Conservation (phyloP, 225 moss, liverwort and hornwort species). For the Physcomitrium patens region DNA sequence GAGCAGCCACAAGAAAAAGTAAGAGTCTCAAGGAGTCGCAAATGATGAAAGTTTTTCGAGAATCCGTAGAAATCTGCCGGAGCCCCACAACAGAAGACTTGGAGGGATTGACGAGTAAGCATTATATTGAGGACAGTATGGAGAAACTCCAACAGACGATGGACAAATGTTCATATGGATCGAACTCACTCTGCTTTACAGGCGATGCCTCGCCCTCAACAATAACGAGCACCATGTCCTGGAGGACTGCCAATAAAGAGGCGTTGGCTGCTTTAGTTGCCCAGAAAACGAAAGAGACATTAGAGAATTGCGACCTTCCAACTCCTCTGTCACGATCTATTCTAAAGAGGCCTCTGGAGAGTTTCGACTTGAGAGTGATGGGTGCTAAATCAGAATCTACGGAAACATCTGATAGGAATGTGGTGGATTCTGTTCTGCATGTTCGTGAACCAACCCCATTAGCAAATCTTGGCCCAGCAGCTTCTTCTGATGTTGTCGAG, state of each 20-base stretch:
- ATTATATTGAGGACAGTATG: constrained; percentile 19
- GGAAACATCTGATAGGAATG: constrained; percentile 41
- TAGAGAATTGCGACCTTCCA: constrained; percentile 65
- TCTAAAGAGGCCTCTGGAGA: constrained; percentile 41
- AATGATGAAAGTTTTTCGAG: constrained; percentile 25
- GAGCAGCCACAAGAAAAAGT: constrained; percentile 9
- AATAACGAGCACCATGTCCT: constrained; percentile 36
- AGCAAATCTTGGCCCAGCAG: constrained; percentile 40
- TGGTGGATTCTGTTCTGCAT: constrained; percentile 50
- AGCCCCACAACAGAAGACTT: constrained; percentile 8
- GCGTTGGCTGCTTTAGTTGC: constrained; percentile 51
- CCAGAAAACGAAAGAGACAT: constrained; percentile 42
- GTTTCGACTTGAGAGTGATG: constrained; percentile 32
- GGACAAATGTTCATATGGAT: constrained; percentile 13
- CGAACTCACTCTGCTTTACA: constrained; percentile 24
- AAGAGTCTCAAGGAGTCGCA: constrained; percentile 19
- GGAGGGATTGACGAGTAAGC: not conserved
- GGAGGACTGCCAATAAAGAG: constrained; percentile 61
- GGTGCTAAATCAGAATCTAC: constrained; percentile 30
- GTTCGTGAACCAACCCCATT: constrained; percentile 52
- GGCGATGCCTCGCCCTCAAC: constrained; percentile 36
- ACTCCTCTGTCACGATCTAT: constrained; percentile 46
- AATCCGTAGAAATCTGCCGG: constrained; percentile 15
- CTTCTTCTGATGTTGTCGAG: constrained; percentile 41
- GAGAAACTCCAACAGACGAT: constrained; percentile 19